A percentile compares a stretch with the other conserved stretches of the same genome.
These are phyloP conservation scores for Sodiomyces alkalinus DNA, from an alignment of 2,329 filamentous ascomycete genomes.

Conservation along the genomic window DNA sequence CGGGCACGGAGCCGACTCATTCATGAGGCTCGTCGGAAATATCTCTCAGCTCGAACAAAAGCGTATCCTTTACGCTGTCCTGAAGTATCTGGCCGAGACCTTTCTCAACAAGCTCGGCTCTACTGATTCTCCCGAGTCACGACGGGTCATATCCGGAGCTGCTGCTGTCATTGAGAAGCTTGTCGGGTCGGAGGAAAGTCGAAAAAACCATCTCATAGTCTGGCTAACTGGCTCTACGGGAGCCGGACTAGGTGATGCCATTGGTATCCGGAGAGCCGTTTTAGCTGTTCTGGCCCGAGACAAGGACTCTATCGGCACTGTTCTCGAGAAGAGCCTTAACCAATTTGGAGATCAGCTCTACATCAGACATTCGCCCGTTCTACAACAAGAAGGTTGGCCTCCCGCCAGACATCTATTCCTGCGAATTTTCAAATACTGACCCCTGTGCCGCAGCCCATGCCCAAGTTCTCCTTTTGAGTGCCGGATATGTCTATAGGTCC, in stretches of 20 bases:
- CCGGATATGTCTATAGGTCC: conserved; percentile 58
- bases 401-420: not conserved
- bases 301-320: conserved; percentile 31
- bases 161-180: conserved; percentile 40
- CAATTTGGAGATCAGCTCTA: conserved; percentile 79
- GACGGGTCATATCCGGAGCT: conserved; percentile 35
- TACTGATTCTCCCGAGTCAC: conserved; percentile 14
- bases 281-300: conserved; percentile 40
- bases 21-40: conserved; percentile 16
- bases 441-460: no score
- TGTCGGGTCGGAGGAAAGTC: conserved; percentile 26
- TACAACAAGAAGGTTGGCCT: conserved; percentile 69
- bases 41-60: conserved; percentile 28
- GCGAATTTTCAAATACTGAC: no score
- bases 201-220: conserved; percentile 38
- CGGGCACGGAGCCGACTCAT: conserved; percentile 9
- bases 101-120: conserved; percentile 22
- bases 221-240: conserved; percentile 54
- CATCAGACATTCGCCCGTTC: conserved; percentile 67
- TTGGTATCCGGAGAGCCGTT: conserved; percentile 53
- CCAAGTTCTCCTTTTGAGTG: conserved; percentile 62
- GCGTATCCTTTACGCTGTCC: conserved; percentile 20
- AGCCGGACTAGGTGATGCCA: conserved; percentile 46
- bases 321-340: conserved; percentile 53
- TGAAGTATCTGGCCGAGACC: conserved; percentile 29